Evolutionary conservation across 495 filamentous ascomycete genomes (phyloP), one percentile per base, ranked within the genome.

Genomic region (Aspergillus hancockii): DNA sequence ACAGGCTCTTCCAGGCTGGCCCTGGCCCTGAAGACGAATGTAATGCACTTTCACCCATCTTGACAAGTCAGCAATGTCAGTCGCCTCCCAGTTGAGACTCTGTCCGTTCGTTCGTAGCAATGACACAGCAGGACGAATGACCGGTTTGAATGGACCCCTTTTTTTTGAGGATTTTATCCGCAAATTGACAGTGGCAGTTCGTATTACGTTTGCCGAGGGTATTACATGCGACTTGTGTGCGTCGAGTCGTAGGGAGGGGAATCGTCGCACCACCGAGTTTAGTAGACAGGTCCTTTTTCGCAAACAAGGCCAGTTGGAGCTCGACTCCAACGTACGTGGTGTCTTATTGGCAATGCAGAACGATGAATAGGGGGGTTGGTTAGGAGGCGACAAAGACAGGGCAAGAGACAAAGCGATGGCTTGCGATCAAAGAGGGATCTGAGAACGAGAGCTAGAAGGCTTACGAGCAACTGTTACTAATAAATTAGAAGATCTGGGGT

Each of bases 1-100:
- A 92, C 23, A 89, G 73, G 70, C 87, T 85, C 77, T 90, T 94
- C 82, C 91, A 81, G 28, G 88, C 81, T 63, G 90, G 65, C 55
- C 88, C 90, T 68, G 89, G 67, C 66, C 75, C 71, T 49, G 72
- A 75, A 5, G 70, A 65, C 64, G 67, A 69, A 45, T 68, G 72
- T 66, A 69, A 66, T 50, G 67, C 54, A 61, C 59, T 69, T 56
- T 77, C 75, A 57, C 70, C 70, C 76, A 79, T 79, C 12, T 41
- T 71, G 52, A 65, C 36, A 32, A 58, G 32, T 23, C 41, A n/a
- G 3, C 22, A 31, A 25, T 7, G 51, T 14, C 22, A 32, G 18
- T 41, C 19, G 16, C n/a, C 30, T 16, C 38, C 16, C 38, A 23
- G 8, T 22, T 14, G 19, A 23, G 43, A 22, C 23, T 23, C 13